phyloP scores from a whole-genome alignment of 176 grass and related monocot genomes.

The Oryza australiensis region DNA sequence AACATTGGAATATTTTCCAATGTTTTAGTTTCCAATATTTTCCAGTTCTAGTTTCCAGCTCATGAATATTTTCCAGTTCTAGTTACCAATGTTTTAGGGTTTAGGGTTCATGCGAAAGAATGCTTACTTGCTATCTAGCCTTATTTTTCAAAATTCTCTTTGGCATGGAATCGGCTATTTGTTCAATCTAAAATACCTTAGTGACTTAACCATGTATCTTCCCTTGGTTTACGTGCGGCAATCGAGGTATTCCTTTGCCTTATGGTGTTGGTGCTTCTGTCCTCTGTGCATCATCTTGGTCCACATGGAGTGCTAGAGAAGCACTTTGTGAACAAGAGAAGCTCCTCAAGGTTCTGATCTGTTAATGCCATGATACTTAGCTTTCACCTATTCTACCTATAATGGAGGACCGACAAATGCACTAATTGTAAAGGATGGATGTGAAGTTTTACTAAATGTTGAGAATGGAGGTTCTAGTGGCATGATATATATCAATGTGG shows the following conservation, averaged over 20 bases:
- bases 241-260: conserved; percentile 96
- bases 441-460: too few species aligned
- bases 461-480: too few species aligned
- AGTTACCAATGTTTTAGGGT: too few species aligned
- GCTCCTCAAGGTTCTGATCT: conserved; percentile 87
- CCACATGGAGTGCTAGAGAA: conserved; percentile 86
- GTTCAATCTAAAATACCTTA: conserved; percentile 21
- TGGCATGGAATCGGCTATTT: neutral
- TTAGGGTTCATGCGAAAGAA: conserved; percentile 1
- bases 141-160: conserved; percentile 8
- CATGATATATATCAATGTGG: too few species aligned
- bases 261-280: conserved; percentile 95
- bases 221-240: conserved; percentile 69
- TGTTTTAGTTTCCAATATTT: too few species aligned
- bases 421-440: too few species aligned
- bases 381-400: too few species aligned
- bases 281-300: conserved; percentile 93
- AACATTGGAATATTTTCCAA: too few species aligned
- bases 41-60: too few species aligned
- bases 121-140: neutral
- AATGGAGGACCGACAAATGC: too few species aligned
- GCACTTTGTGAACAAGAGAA: conserved; percentile 80
- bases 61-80: too few species aligned
- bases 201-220: conserved; percentile 32
- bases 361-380: too few species aligned